A percentile compares a stretch with the other conserved stretches of the same genome.
phyloP scores from a whole-genome alignment of 805 yeast species.

The Starmera amethionina region DNA sequence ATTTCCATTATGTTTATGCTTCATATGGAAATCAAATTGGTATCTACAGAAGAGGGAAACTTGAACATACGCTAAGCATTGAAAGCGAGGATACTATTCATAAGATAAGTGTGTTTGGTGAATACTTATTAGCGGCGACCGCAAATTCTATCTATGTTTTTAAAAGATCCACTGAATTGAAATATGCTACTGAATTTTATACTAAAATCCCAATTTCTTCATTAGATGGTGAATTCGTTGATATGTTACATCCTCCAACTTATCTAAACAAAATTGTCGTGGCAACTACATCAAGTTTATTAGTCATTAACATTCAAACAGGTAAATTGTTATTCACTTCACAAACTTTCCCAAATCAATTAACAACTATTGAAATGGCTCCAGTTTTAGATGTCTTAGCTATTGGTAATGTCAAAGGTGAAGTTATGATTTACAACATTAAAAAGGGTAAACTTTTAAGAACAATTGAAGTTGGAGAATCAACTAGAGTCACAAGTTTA shows the following conservation, averaged over 20 bases:
- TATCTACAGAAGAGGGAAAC: constrained; percentile 71
- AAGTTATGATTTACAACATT: constrained; percentile 55
- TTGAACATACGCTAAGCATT: constrained; percentile 31
- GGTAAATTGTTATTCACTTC: constrained; percentile 60
- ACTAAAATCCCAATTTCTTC: constrained; percentile 49
- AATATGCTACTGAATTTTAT: constrained; percentile 54
- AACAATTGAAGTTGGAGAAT: constrained; percentile 32
- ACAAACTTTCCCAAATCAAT: constrained; percentile 40
- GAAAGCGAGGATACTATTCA: constrained; percentile 29
- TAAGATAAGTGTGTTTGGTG: constrained; percentile 64
- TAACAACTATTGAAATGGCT: constrained; percentile 68
- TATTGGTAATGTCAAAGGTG: constrained; percentile 63
- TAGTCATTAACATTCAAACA: constrained; percentile 66
- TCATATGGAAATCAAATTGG: constrained; percentile 66
- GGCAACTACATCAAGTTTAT: constrained; percentile 56
- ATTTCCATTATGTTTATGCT: constrained; percentile 76
- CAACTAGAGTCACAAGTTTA: constrained; percentile 37
- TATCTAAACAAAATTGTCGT: constrained; percentile 82
- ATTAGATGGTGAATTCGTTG: constrained; percentile 65
- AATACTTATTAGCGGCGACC: constrained; percentile 54
- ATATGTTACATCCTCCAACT: constrained; percentile 76
- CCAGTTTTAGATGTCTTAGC: constrained; percentile 85
- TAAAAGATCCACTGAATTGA: constrained; percentile 33
- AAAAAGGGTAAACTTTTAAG: constrained; percentile 50
- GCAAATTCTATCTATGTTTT: constrained; percentile 41